Evolutionary conservation across 148 eudicot species (phyloP).

Genomic region (Vaccinium macrocarpon): DNA sequence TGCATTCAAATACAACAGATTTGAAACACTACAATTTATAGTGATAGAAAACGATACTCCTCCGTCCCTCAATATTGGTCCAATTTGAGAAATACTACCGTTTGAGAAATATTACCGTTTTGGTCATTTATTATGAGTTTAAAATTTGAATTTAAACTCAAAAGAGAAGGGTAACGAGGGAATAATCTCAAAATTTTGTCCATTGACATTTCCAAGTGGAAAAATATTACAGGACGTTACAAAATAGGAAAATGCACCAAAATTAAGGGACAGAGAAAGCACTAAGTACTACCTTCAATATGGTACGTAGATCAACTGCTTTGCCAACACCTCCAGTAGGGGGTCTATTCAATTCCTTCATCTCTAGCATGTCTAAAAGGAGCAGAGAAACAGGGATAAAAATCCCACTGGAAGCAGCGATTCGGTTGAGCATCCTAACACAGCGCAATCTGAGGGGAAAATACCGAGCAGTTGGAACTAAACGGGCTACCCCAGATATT

Average conservation of each 20-base stretch:
- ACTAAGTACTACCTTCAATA: conserved; percentile 52
- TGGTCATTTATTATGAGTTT: neutral
- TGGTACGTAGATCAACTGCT: conserved; percentile 67
- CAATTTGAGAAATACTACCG: neutral
- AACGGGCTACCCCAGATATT: conserved; percentile 79
- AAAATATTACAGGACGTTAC: neutral
- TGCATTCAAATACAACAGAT: conserved; percentile 3
- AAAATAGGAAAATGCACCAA: neutral
- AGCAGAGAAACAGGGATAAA: conserved; percentile 85
- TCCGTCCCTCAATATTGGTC: neutral
- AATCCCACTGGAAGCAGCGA: conserved; percentile 76
- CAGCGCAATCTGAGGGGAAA: conserved; percentile 93
- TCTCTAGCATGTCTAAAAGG: conserved; percentile 87
- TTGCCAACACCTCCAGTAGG: conserved; percentile 95
- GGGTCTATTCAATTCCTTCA: conserved; percentile 81
- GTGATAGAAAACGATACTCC: conserved; percentile 12
- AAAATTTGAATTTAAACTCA: neutral
- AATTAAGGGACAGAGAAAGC: neutral
- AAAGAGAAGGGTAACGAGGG: neutral
- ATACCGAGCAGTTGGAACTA: conserved; percentile 91
- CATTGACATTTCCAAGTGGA: neutral
- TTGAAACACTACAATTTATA: neutral
- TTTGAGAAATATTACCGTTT: neutral
- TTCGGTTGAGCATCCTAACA: conserved; percentile 83
- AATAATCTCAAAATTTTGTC: neutral